Evolutionary conservation across 2,329 filamentous ascomycete genomes (phyloP).

Genomic region (Pestalotiopsis sp.): DNA sequence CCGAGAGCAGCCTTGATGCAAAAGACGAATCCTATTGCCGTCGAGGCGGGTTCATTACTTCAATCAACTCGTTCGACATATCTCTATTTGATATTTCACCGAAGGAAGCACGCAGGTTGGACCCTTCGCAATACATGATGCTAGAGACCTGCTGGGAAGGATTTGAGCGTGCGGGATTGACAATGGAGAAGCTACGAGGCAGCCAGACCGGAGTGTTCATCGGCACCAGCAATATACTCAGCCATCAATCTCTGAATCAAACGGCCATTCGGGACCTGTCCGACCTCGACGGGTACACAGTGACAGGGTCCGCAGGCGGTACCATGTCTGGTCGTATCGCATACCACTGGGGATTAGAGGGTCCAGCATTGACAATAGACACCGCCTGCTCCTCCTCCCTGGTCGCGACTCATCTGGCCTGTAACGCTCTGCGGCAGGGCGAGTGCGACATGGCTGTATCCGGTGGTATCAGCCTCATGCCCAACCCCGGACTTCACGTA

Average conservation of each 20-base stretch:
- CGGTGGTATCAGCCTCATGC: slow-evolving; percentile 20
- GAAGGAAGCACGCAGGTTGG: slow-evolving; percentile 22
- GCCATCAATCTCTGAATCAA: slow-evolving; percentile 17
- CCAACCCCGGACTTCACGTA: slow-evolving; percentile 22
- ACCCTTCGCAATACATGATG: slow-evolving; percentile 25
- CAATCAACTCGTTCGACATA: slow-evolving; percentile 21
- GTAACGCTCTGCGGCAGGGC: slow-evolving; percentile 20
- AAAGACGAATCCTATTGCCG: slow-evolving; percentile 31
- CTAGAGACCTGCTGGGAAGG: slow-evolving; percentile 26
- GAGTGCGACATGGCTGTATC: slow-evolving; percentile 21
- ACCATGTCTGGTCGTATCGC: slow-evolving; percentile 27
- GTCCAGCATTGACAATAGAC: slow-evolving; percentile 28
- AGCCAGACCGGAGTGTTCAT: slow-evolving; percentile 26
- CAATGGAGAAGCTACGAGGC: slow-evolving; percentile 22
- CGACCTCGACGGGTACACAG: slow-evolving; percentile 26
- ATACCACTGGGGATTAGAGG: slow-evolving; percentile 24
- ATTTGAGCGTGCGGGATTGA: slow-evolving; percentile 26
- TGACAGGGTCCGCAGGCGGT: slow-evolving; percentile 24
- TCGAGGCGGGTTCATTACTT: slow-evolving; percentile 23
- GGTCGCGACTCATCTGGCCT: slow-evolving; percentile 21
- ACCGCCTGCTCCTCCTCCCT: slow-evolving; percentile 25
- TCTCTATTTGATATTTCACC: slow-evolving; percentile 28
- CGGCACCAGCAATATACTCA: slow-evolving; percentile 24
- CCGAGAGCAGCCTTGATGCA: slow-evolving; percentile 31
- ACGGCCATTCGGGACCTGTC: slow-evolving; percentile 12